Percentiles rank a stretch among this genome's conserved stretches.
These are phyloP conservation scores for Acmispon strigosus DNA, from an alignment of 306 rosid genomes.

Conservation along the genomic window DNA sequence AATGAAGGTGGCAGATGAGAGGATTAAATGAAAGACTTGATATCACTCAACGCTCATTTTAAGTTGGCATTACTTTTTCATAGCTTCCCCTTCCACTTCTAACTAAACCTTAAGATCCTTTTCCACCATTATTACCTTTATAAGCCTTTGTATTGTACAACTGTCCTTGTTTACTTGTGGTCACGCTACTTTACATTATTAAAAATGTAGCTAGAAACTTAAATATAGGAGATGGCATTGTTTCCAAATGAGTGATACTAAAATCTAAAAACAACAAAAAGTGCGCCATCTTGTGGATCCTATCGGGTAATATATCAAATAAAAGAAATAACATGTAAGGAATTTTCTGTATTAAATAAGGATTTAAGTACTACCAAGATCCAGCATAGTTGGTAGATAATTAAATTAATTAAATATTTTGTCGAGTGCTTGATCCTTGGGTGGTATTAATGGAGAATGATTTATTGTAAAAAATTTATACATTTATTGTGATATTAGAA, in stretches of 20 bases:
- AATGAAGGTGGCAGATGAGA: constrained; percentile 66
- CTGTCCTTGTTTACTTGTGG: not conserved
- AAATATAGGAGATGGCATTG: not conserved
- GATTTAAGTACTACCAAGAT: too few species aligned
- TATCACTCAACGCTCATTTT: constrained; percentile 81
- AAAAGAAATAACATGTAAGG: not conserved
- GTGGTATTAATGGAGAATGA: too few species aligned
- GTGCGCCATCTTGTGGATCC: not conserved
- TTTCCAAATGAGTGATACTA: not conserved
- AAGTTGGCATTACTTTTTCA: constrained; percentile 37
- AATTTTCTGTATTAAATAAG: not conserved
- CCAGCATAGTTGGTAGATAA: too few species aligned
- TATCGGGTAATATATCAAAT: not conserved
- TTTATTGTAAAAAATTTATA: too few species aligned
- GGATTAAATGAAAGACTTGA: constrained; percentile 50
- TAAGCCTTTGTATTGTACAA: not conserved
- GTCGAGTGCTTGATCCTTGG: too few species aligned
- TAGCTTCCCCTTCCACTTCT: constrained; percentile 19
- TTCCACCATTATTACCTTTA: not conserved
- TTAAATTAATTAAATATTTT: too few species aligned
- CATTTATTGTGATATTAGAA: too few species aligned
- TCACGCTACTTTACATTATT: not conserved
- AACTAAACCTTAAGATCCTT: constrained; percentile 1
- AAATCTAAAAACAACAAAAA: not conserved
- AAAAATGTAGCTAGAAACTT: not conserved